Base-by-base conservation (phyloP, 1,284 basidiomycete genomes). In the Trichosporon asahii region DNA sequence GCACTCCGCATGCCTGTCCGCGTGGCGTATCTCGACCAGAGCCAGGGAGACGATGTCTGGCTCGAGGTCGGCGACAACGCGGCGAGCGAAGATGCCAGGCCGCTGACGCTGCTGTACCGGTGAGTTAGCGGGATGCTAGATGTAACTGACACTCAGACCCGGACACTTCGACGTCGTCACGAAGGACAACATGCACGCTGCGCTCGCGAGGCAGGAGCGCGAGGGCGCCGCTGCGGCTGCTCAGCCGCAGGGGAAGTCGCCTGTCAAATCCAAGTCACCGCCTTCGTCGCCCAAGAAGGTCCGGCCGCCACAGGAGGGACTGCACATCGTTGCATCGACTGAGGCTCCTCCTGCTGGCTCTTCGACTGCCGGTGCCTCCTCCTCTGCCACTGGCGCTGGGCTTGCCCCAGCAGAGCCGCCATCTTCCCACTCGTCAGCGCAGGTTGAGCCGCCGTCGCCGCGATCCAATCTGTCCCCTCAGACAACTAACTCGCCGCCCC, bases 11-110 rank as follows among this genome's bases (percentile, higher is more conserved):
- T 92, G 65, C 90, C 90, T 69, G 83, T 94, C 64, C 87, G 89
- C 65, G 87, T 94, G 40, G 92, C 92, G 4, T 94, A 94, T 81
- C 86, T 95, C 21, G 92, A 93, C 79, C 86, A 88, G 3, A 85
- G 81, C 29, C 85, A 85, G 35, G 66, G 68, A 11, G 72, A 68
- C n/a, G 78, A 76, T 25, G 77, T 76, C 23, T 92, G 93, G 83
- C 89, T 92, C 49, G 85, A 89, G 73, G 90, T 94, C 77, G 85
- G 89, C 35, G 65, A 85, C 87, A 72, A 68, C 37, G 27, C 49
- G 12, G 65, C 53, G 6, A 84, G 85, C 65, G 77, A 81, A 1
- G 82, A 85, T 29, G 76, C 82, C 33, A 76, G 81, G 53, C 84
- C 84, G 2, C 78, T 84, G 65, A 84, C 87, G 40, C 80, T 94